These are phyloP conservation scores for Sphagnurus paluster DNA, from an alignment of 1,284 basidiomycete species.

Conservation along the genomic window DNA sequence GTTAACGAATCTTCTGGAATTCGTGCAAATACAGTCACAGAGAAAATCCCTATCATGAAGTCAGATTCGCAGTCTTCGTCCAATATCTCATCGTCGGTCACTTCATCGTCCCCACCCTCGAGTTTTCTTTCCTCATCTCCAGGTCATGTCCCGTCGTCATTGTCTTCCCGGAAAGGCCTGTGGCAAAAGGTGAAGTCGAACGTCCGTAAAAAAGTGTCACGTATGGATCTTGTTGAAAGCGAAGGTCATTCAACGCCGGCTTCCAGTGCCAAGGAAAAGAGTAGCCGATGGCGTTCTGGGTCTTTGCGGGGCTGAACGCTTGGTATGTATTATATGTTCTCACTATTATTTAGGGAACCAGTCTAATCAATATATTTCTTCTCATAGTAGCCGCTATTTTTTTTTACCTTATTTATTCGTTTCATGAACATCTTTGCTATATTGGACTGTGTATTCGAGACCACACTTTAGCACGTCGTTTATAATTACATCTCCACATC, in stretches of 20 bases:
- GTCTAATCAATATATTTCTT: neutral
- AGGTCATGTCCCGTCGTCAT: slow-evolving; percentile 3
- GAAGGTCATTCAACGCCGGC: slow-evolving; percentile 3
- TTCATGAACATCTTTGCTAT: neutral
- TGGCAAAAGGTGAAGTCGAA: slow-evolving; percentile 41
- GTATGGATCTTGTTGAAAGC: slow-evolving; percentile 7
- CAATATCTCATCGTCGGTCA: slow-evolving; percentile 7
- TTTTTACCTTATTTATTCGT: too few species aligned
- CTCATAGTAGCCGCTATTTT: too few species aligned
- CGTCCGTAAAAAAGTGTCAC: slow-evolving; percentile 24
- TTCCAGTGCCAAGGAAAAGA: slow-evolving; percentile 15
- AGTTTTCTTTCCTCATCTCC: slow-evolving; percentile 9
- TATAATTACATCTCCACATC: too few species aligned
- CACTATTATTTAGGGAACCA: neutral
- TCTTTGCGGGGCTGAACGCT: slow-evolving; percentile 5
- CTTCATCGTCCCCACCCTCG: slow-evolving; percentile 6
- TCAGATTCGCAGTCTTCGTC: slow-evolving; percentile 1
- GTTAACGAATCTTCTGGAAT: neutral
- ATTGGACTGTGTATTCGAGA: too few species aligned
- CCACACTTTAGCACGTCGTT: too few species aligned
- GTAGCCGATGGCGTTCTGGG: slow-evolving; percentile 4
- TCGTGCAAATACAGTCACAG: neutral
- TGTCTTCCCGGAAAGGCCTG: slow-evolving; percentile 19
- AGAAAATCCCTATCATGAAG: neutral
- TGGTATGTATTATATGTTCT: neutral